These are phyloP conservation scores for Psidium guajava DNA, from an alignment of 345 rosid genomes.

Conservation along the genomic window DNA sequence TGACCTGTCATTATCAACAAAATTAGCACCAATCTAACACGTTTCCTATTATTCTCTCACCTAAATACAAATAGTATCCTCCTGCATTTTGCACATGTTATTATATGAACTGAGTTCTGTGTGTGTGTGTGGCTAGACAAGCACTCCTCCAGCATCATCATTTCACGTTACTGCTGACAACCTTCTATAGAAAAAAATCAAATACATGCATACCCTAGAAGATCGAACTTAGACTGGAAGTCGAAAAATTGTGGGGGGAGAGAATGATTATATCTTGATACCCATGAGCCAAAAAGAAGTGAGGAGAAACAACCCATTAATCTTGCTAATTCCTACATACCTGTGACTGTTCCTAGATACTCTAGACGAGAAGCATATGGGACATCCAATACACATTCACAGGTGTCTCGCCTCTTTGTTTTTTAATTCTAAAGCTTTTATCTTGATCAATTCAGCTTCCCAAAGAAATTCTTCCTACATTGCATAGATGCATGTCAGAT, in stretches of 20 bases:
- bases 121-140: neutral
- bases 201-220: neutral
- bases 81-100: neutral
- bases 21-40: neutral
- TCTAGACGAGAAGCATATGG: neutral
- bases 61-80: neutral
- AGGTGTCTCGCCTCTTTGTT: constrained; percentile 75
- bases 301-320: neutral
- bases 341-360: neutral
- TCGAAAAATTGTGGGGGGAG: rapidly evolving
- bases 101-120: neutral
- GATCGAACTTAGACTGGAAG: neutral
- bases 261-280: neutral
- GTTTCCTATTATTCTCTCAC: neutral
- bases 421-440: constrained; percentile 95
- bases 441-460: constrained; percentile 98
- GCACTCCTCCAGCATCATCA: neutral
- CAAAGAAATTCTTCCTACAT: constrained; percentile 91
- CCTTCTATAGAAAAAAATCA: neutral
- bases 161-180: neutral
- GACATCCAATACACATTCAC: neutral
- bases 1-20: constrained; percentile 51
- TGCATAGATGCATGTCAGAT: neutral
- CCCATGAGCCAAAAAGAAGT: neutral
- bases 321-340: neutral